phyloP scores from a whole-genome alignment of 2,329 filamentous ascomycete species.

The Colletotrichum australisinense region DNA sequence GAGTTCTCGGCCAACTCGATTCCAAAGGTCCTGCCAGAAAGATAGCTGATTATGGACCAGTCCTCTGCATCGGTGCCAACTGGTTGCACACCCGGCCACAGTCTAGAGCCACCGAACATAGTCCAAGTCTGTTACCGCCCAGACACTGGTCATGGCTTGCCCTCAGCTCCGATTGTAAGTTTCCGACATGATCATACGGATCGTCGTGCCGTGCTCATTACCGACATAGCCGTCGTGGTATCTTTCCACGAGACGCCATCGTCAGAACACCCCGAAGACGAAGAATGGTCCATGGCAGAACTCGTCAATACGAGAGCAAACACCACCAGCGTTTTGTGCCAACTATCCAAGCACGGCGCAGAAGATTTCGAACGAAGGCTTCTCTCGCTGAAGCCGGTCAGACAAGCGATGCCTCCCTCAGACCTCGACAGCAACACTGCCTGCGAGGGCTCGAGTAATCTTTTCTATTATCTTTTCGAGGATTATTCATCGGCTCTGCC shows the following conservation, averaged over 20 bases:
- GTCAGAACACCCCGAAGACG: slow-evolving; percentile 41
- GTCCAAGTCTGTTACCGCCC: slow-evolving; percentile 47
- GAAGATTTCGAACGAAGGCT: slow-evolving; percentile 49
- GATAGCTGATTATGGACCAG: slow-evolving; percentile 49
- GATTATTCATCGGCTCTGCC: slow-evolving; percentile 71
- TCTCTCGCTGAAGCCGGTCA: slow-evolving; percentile 55
- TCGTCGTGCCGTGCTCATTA: slow-evolving; percentile 34
- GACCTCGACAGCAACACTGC: neutral
- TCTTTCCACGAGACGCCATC: slow-evolving; percentile 73
- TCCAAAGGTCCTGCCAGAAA: neutral
- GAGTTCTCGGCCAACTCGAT: slow-evolving; percentile 39
- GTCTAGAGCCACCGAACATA: slow-evolving; percentile 41
- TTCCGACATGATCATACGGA: neutral
- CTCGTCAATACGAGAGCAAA: slow-evolving; percentile 51
- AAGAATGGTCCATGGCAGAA: slow-evolving; percentile 42
- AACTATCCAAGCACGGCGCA: slow-evolving; percentile 52
- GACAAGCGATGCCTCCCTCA: slow-evolving; percentile 42
- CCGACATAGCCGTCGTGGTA: slow-evolving; percentile 69
- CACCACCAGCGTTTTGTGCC: slow-evolving; percentile 50
- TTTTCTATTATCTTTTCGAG: slow-evolving; percentile 76
- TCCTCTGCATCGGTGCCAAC: slow-evolving; percentile 79
- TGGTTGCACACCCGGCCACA: slow-evolving; percentile 60
- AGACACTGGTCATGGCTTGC: slow-evolving; percentile 78
- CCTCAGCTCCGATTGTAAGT: slow-evolving; percentile 71
- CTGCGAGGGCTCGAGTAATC: slow-evolving; percentile 26